phyloP scores from a whole-genome alignment of 345 rosid species.

The Euphorbia tirucalli region DNA sequence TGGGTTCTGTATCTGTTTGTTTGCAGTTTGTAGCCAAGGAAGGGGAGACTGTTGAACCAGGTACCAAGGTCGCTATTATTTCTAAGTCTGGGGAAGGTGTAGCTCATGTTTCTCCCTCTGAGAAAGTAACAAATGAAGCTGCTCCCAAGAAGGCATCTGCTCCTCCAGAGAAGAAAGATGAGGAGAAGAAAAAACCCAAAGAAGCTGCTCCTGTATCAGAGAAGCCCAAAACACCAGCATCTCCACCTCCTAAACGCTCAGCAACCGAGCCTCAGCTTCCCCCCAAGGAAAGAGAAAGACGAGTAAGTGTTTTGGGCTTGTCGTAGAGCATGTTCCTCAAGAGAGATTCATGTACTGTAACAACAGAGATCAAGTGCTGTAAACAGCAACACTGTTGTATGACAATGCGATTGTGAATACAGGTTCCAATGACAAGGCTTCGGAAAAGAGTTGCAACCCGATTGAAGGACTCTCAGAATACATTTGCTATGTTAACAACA shows the following conservation, averaged over 20 bases:
- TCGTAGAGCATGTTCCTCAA: neutral
- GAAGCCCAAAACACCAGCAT: conserved; percentile 30
- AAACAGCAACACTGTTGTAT: neutral
- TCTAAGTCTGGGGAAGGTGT: conserved; percentile 80
- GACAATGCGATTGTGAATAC: conserved; percentile 4
- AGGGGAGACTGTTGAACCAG: conserved; percentile 97
- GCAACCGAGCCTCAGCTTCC: conserved; percentile 95
- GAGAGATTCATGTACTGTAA: neutral
- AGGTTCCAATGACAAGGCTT: conserved; percentile 99
- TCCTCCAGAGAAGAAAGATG: conserved; percentile 34
- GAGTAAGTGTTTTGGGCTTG: conserved; percentile 44
- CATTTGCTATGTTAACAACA: conserved; percentile 91
- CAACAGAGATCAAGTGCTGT: neutral
- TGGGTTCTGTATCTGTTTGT: conserved; percentile 3
- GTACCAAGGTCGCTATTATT: conserved; percentile 78
- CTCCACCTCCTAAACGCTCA: conserved; percentile 59
- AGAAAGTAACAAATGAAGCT: conserved; percentile 47
- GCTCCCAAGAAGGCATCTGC: conserved; percentile 50
- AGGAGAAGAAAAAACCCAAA: conserved; percentile 46
- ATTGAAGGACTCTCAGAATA: conserved; percentile 96
- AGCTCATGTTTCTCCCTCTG: conserved; percentile 78
- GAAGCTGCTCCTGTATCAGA: conserved; percentile 28
- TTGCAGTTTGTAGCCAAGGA: conserved; percentile 82
- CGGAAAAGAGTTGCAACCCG: conserved; percentile 91
- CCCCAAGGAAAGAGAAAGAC: conserved; percentile 96